A percentile compares a stretch with the other conserved stretches of the same genome.
phyloP scores from a whole-genome alignment of 495 filamentous ascomycete genomes.

The Penicillium pulvis region DNA sequence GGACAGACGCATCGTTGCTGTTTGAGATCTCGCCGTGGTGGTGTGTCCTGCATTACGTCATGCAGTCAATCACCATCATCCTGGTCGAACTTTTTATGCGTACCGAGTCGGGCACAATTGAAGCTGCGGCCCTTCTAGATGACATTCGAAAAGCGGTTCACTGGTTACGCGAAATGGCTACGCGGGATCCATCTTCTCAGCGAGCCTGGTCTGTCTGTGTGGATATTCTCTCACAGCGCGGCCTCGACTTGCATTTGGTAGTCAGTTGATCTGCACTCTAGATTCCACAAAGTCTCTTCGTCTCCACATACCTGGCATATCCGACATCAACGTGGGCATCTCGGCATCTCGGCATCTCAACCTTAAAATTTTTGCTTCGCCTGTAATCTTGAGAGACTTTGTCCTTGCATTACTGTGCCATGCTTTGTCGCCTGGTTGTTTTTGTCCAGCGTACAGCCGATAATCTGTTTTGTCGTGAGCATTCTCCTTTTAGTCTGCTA shows the following conservation, averaged over 20 bases:
- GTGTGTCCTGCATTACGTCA: slow-evolving; percentile 60
- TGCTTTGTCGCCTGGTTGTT: not conserved
- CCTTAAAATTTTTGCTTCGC: not conserved
- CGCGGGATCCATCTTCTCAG: slow-evolving; percentile 44
- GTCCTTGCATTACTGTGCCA: not conserved
- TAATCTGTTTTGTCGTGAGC: slow-evolving; percentile 1
- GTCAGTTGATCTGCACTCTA: slow-evolving; percentile 2
- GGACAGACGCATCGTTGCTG: slow-evolving; percentile 35
- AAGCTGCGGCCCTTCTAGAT: slow-evolving; percentile 40
- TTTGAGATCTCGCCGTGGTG: slow-evolving; percentile 59
- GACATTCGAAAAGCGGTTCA: slow-evolving; percentile 49
- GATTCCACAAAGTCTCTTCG: not conserved
- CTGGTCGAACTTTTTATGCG: slow-evolving; percentile 54
- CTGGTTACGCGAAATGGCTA: slow-evolving; percentile 53
- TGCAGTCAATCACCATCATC: slow-evolving; percentile 58
- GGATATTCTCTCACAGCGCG: slow-evolving; percentile 24
- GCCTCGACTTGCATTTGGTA: not conserved
- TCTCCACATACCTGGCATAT: not conserved
- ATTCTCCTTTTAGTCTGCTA: slow-evolving; percentile 3
- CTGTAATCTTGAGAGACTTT: not conserved
- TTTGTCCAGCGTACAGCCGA: not conserved
- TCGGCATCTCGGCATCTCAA: not conserved
- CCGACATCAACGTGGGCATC: not conserved
- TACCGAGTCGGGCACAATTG: slow-evolving; percentile 36
- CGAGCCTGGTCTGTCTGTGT: slow-evolving; percentile 42